phyloP scores from a whole-genome alignment of 192 early-diverging fungal genomes.

The Podila clonocystis region DNA sequence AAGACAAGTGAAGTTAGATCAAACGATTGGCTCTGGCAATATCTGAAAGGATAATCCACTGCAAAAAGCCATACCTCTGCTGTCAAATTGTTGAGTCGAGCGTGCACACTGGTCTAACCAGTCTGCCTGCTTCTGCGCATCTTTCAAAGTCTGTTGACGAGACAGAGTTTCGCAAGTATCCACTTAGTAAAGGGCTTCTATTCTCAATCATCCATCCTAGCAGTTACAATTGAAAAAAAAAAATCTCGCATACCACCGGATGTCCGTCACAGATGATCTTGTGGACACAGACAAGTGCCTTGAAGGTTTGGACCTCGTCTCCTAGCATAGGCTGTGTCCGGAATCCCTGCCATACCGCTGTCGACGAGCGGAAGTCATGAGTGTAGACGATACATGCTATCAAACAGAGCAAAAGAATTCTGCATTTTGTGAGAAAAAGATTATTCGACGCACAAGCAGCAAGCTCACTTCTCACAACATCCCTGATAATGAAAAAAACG shows the following conservation, averaged over 20 bases:
- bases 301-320: conserved; percentile 94
- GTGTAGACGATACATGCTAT: conserved; percentile 90
- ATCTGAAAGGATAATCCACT: too few relatives aligned
- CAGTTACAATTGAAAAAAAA: too few relatives aligned
- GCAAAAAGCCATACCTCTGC: conserved; percentile 15
- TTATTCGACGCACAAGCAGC: not conserved
- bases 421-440: too few relatives aligned
- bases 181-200: too few relatives aligned
- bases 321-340: conserved; percentile 84
- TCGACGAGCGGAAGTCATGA: conserved; percentile 88
- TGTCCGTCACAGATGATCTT: conserved; percentile 95
- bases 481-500: not conserved
- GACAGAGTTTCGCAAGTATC: too few relatives aligned
- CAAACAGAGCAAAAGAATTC: conserved; percentile 3
- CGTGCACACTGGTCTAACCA: conserved; percentile 83
- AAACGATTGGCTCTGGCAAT: not conserved
- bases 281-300: conserved; percentile 93
- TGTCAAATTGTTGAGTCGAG: conserved; percentile 54
- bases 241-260: conserved; percentile 64
- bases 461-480: too few relatives aligned
- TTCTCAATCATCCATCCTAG: too few relatives aligned
- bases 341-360: conserved; percentile 84
- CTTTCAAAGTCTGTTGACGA: conserved; percentile 74
- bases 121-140: conserved; percentile 75
- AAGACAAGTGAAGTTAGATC: not conserved